phyloP scores from a whole-genome alignment of 2,329 filamentous ascomycete genomes.

The Microdochium bolleyi region DNA sequence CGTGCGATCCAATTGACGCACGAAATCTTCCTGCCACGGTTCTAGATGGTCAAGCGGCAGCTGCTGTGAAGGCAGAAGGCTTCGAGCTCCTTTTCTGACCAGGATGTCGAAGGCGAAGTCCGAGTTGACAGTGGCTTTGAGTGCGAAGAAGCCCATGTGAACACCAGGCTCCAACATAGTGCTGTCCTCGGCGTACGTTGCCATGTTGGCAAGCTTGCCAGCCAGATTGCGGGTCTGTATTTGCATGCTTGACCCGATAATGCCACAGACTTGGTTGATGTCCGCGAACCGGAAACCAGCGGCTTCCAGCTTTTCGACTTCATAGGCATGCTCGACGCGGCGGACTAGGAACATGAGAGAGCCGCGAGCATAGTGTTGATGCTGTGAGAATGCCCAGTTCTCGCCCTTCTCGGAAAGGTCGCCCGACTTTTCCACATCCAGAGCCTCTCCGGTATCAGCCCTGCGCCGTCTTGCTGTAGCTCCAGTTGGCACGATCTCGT shows the following conservation, averaged over 20 bases:
- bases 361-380: slow-evolving; percentile 52
- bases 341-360: slow-evolving; percentile 77
- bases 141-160: slow-evolving; percentile 50
- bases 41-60: slow-evolving; percentile 46
- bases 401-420: slow-evolving; percentile 32
- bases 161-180: slow-evolving; percentile 42
- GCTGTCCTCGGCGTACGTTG: slow-evolving; percentile 41
- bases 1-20: slow-evolving; percentile 39
- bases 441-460: slow-evolving; percentile 2
- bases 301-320: slow-evolving; percentile 57
- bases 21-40: slow-evolving; percentile 44
- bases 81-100: slow-evolving; percentile 45
- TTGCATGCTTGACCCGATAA: slow-evolving; percentile 67
- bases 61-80: slow-evolving; percentile 52
- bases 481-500: slow-evolving; percentile 66
- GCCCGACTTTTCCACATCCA: slow-evolving; percentile 10
- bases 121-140: slow-evolving; percentile 38
- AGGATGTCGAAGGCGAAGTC: slow-evolving; percentile 47
- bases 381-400: slow-evolving; percentile 12
- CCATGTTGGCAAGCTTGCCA: slow-evolving; percentile 55
- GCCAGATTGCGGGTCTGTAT: slow-evolving; percentile 57
- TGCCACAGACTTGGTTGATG: slow-evolving; percentile 57
- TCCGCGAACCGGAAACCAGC: slow-evolving; percentile 73
- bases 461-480: slow-evolving; percentile 16
- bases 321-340: slow-evolving; percentile 45